Conservation (phyloP, 148 eudicot species). For the Rhododendron vialii region DNA sequence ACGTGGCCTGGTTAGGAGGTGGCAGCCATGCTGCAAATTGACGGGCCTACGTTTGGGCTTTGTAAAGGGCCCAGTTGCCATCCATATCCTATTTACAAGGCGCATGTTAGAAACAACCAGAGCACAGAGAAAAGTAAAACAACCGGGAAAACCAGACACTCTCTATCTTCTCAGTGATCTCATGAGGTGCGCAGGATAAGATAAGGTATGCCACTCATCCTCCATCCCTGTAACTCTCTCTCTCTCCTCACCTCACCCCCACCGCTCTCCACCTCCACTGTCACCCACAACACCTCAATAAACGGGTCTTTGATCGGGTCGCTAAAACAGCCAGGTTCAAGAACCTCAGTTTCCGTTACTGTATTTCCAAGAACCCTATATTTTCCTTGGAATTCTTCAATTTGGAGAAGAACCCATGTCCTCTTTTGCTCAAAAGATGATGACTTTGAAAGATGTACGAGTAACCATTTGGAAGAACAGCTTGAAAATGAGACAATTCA, state of each 20-base stretch:
- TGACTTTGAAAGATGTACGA: constrained; percentile 31
- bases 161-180: neutral
- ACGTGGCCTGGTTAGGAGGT: neutral
- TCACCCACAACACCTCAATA: neutral
- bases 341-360: constrained; percentile 20
- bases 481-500: constrained; percentile 24
- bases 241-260: constrained; percentile 12
- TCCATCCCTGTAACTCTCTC: constrained; percentile 17
- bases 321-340: constrained; percentile 6
- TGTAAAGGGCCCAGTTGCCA: neutral
- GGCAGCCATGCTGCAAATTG: neutral
- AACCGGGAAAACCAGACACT: neutral
- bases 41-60: neutral
- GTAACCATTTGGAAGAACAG: constrained; percentile 25
- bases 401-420: constrained; percentile 36
- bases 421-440: constrained; percentile 44
- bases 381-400: constrained; percentile 20
- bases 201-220: constrained; percentile 27
- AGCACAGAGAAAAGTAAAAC: neutral
- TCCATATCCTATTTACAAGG: neutral
- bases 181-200: constrained; percentile 25
- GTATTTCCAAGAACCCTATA: constrained; percentile 15
- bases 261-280: neutral
- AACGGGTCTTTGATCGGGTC: neutral
- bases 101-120: neutral